Evolutionary conservation across 2,329 filamentous ascomycete genomes (phyloP).

Genomic region (Phoma herbarum): DNA sequence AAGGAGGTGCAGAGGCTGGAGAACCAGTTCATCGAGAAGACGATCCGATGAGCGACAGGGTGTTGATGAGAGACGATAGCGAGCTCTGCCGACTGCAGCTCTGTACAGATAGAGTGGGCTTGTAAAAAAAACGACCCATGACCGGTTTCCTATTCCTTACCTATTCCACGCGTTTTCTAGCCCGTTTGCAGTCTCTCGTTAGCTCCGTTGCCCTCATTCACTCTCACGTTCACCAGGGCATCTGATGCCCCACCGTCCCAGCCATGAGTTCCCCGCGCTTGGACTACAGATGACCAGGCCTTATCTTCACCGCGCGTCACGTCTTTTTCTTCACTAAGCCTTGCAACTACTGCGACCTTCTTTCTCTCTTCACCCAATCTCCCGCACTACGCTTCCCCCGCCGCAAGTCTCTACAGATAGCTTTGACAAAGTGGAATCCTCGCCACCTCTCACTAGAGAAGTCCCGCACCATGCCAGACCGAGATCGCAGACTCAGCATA

Average conservation of each 20-base stretch:
- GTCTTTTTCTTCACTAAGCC: too few relatives aligned
- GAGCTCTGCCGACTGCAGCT: not conserved
- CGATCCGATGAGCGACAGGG: conserved; percentile 60
- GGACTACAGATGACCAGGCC: not conserved
- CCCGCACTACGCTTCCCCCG: too few relatives aligned
- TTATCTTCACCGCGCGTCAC: not conserved
- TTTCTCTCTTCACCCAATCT: too few relatives aligned
- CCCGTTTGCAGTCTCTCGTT: not conserved
- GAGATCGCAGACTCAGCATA: too few relatives aligned
- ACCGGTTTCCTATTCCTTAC: conserved; percentile 8
- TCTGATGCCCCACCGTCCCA: not conserved
- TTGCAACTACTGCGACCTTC: too few relatives aligned
- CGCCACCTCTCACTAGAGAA: too few relatives aligned
- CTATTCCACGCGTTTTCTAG: not conserved
- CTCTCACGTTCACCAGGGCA: not conserved
- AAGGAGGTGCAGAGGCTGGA: conserved; percentile 86
- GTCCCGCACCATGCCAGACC: too few relatives aligned
- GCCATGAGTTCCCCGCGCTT: not conserved
- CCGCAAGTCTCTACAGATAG: too few relatives aligned
- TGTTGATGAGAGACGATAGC: not conserved
- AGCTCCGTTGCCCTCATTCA: too few relatives aligned
- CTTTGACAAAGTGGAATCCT: too few relatives aligned
- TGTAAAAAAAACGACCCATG: conserved; percentile 18
- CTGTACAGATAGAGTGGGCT: conserved; percentile 18
- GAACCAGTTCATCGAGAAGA: conserved; percentile 85